phyloP scores from a whole-genome alignment of 2,329 filamentous ascomycete genomes.

The Pseudogymnoascus sp. region DNA sequence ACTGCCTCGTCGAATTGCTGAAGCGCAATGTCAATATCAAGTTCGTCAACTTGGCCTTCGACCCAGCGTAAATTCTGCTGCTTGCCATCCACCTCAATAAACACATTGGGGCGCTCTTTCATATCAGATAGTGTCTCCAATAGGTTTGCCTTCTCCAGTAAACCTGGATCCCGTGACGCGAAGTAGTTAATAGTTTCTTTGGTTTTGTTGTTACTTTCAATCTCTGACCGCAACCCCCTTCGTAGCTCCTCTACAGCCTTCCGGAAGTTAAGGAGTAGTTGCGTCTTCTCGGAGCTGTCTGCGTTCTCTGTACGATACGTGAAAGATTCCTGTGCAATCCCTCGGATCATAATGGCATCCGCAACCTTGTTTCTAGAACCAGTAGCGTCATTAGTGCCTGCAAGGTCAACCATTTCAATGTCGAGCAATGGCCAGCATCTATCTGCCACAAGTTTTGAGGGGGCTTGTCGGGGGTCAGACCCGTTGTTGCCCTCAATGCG shows the following conservation, averaged over 20 bases:
- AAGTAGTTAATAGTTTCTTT: slow-evolving; percentile 82
- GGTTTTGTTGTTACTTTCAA: slow-evolving; percentile 76
- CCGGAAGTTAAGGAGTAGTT: slow-evolving; percentile 78
- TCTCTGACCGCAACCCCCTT: slow-evolving; percentile 75
- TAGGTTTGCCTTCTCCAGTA: slow-evolving; percentile 71
- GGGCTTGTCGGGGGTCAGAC: slow-evolving; percentile 40
- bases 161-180: slow-evolving; percentile 65
- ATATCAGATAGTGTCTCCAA: slow-evolving; percentile 70
- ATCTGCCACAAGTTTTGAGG: slow-evolving; percentile 78
- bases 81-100: slow-evolving; percentile 93
- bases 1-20: slow-evolving; percentile 85
- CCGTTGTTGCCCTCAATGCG: slow-evolving; percentile 58
- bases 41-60: slow-evolving; percentile 86
- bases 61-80: slow-evolving; percentile 96
- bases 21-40: slow-evolving; percentile 91
- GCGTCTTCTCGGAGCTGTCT: slow-evolving; percentile 68
- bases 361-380: slow-evolving; percentile 54
- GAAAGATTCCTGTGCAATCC: slow-evolving; percentile 80
- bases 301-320: slow-evolving; percentile 86
- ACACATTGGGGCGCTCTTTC: slow-evolving; percentile 63
- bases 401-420: slow-evolving; percentile 86
- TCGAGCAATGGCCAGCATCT: slow-evolving; percentile 91
- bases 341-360: slow-evolving; percentile 83
- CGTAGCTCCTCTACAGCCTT: slow-evolving; percentile 89
- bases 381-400: slow-evolving; percentile 52